A percentile compares a stretch with the other conserved stretches of the same genome.
phyloP scores from a whole-genome alignment of 2,329 filamentous ascomycete species.

The Aspergillus neotritici region DNA sequence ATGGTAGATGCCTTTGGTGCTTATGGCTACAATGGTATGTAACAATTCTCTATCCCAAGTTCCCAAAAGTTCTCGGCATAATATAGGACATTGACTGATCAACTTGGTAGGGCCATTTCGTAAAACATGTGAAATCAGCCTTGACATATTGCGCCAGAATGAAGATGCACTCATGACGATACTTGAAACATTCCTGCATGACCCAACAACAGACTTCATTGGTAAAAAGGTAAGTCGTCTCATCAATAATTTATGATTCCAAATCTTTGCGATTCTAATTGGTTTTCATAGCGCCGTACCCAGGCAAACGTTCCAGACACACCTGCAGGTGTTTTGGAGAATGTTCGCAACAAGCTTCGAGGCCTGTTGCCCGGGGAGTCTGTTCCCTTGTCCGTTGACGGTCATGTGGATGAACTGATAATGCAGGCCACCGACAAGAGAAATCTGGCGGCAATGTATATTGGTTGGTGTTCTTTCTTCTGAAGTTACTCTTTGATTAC shows the following conservation, averaged over 20 bases:
- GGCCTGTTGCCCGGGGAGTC: conserved; percentile 80
- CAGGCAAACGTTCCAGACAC: conserved; percentile 56
- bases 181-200: conserved; percentile 92
- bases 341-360: conserved; percentile 77
- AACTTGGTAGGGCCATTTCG: conserved; percentile 64
- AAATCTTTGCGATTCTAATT: neutral
- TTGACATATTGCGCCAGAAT: conserved; percentile 77
- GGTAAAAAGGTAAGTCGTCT: conserved; percentile 56
- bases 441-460: conserved; percentile 91
- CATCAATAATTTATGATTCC: neutral
- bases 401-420: conserved; percentile 94
- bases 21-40: conserved; percentile 72
- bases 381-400: conserved; percentile 89
- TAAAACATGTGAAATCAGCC: conserved; percentile 81
- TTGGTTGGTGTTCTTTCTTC: conserved; percentile 79
- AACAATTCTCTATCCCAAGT: neutral
- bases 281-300: conserved; percentile 42
- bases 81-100: neutral
- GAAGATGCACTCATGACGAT: conserved; percentile 97
- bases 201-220: conserved; percentile 90
- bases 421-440: conserved; percentile 72
- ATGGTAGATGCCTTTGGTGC: conserved; percentile 98
- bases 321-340: conserved; percentile 77
- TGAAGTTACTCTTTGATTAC: conserved; percentile 25
- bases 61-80: neutral